phyloP scores from a whole-genome alignment of 78 protist genomes.

The Dictyostelium brefeldianum region DNA sequence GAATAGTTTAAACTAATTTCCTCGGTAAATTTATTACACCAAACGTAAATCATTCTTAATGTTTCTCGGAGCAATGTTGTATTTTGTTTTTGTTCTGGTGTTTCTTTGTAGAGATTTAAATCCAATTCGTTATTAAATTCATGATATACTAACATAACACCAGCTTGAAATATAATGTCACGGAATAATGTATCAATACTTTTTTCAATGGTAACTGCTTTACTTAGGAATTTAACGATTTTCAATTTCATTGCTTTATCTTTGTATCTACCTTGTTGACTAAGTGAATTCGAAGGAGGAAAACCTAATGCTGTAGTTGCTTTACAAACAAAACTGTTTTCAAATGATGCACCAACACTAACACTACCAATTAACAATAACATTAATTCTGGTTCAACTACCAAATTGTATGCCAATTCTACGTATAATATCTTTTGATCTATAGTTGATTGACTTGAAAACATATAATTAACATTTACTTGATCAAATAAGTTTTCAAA shows the following conservation, averaged over 20 bases:
- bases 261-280: neutral
- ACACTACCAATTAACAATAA: neutral
- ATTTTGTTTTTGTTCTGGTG: neutral
- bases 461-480: neutral
- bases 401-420: neutral
- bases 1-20: neutral
- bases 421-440: neutral
- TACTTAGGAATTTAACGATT: conserved; percentile 2
- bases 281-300: neutral
- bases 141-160: neutral
- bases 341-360: neutral
- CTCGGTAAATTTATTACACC: neutral
- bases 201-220: neutral
- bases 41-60: conserved; percentile 4
- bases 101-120: neutral
- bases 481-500: neutral
- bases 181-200: neutral
- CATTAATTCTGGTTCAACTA: neutral
- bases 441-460: neutral
- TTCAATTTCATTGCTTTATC: neutral
- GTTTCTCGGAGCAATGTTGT: conserved; percentile 10
- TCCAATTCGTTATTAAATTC: conserved; percentile 1
- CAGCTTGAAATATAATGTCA: conserved; percentile 17
- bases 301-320: neutral
- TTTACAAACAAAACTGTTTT: neutral